Evolutionary conservation across 805 yeast genomes (phyloP), one percentile per base, ranked within the genome.

Genomic region (Nadsonia fulvescens): DNA sequence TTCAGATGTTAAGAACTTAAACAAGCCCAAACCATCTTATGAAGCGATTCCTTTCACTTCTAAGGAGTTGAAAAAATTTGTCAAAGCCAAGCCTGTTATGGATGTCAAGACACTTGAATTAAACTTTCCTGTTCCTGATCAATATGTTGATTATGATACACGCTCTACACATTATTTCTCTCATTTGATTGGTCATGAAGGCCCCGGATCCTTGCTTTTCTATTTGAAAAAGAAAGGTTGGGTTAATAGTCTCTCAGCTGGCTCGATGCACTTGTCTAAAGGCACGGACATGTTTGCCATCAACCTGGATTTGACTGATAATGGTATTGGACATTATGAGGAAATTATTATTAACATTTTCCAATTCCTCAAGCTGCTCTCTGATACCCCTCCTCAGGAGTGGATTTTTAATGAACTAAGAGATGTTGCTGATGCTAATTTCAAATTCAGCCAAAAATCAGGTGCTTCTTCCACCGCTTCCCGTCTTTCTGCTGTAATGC

Each of bases 151-250:
- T 26, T 77, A 83, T 77, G 62, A 63, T 28, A 60, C 63, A 13
- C 68, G 68, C 37, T 92, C 95, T 0, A 60, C 66, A 5, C 66
- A 61, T 30, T 76, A 81, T 48, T 63, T 56, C 37, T 66, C 83
- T 12, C 95, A 89, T 47, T 56, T 89, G 28, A 53, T 86, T 24
- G 96, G 96, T 20, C 96, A 86, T 48, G 98, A 86, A 53, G 77
- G 89, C 24, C 61, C 71, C 25, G 96, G 96, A 2, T 81, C 94
- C 2, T 47, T 86, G 11, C 56, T 81, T 18, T 64, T 70, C 30
- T 62, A 59, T 36, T 62, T 86, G 37, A 86, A 81, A 50, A 45
- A 53, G 17, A 54, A 63, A 35, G 76, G 83, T 8, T 77, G 83
- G 81, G 93, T 86, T 5, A 74, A 66, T 37, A 72, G 66, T 10